phyloP scores from a whole-genome alignment of 108 stramenopile species.

The Pseudonitzschia multistriata region DNA sequence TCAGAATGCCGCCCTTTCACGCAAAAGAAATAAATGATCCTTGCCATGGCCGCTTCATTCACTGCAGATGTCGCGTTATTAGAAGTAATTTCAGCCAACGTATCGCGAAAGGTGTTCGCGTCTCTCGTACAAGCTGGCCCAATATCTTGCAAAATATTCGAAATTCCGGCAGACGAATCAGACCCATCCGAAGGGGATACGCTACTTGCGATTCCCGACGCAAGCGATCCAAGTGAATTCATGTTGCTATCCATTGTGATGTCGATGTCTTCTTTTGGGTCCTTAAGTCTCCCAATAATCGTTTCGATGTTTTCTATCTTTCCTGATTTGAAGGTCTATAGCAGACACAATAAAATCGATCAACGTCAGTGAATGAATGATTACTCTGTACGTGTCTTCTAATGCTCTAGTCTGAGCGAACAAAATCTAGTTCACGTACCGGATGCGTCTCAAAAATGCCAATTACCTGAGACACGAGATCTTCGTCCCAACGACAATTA shows the following conservation, averaged over 20 bases:
- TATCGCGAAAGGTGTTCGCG: slow-evolving; percentile 70
- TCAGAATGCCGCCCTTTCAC: slow-evolving; percentile 39
- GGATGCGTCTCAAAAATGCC: slow-evolving; percentile 32
- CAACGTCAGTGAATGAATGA: not conserved
- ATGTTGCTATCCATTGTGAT: slow-evolving; percentile 19
- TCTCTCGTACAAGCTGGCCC: slow-evolving; percentile 82
- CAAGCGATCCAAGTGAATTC: slow-evolving; percentile 27
- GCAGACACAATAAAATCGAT: not conserved
- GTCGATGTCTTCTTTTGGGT: slow-evolving; percentile 3
- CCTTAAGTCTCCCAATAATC: slow-evolving; percentile 16
- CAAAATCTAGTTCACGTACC: slow-evolving; percentile 20
- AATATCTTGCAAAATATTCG: slow-evolving; percentile 79
- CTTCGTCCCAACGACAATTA: slow-evolving; percentile 23
- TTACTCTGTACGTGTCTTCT: not conserved
- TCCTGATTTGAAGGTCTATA: not conserved
- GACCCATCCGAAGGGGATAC: slow-evolving; percentile 35
- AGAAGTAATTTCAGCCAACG: slow-evolving; percentile 53
- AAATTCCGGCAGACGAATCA: slow-evolving; percentile 48
- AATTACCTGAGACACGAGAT: slow-evolving; percentile 26
- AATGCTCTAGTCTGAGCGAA: not conserved
- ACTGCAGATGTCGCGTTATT: slow-evolving; percentile 31
- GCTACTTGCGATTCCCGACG: slow-evolving; percentile 33
- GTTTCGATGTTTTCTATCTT: not conserved
- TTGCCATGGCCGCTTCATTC: slow-evolving; percentile 76
- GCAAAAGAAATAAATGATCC: slow-evolving; percentile 83